These are phyloP conservation scores for Aspergillus carbonarius DNA, from an alignment of 2,329 filamentous ascomycete species.

Conservation along the genomic window DNA sequence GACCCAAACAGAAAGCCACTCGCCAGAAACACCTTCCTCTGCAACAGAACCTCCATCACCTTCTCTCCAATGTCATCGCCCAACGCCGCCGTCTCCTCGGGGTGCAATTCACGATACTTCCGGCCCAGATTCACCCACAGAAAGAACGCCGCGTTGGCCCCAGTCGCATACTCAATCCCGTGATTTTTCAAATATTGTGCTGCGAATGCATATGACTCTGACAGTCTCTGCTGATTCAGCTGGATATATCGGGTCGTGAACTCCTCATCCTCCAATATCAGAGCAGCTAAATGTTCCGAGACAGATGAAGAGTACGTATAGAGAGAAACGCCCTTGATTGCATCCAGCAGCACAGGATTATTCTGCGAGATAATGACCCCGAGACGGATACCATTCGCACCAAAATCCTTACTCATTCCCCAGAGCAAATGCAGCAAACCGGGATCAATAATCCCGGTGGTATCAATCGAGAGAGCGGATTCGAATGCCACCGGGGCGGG, in stretches of 20 bases:
- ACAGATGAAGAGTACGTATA: conserved; percentile 52
- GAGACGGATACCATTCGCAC: conserved; percentile 56
- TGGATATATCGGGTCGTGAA: conserved; percentile 49
- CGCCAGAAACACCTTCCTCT: conserved; percentile 38
- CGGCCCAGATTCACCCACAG: conserved; percentile 53
- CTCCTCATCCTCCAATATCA: conserved; percentile 46
- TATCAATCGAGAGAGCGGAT: conserved; percentile 49
- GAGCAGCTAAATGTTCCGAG: conserved; percentile 38
- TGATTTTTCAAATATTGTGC: conserved; percentile 39
- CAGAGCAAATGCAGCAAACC: conserved; percentile 53
- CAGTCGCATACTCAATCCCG: conserved; percentile 48
- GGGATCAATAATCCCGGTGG: conserved; percentile 48
- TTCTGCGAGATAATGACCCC: conserved; percentile 49
- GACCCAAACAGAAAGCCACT: conserved; percentile 38
- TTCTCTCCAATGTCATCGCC: conserved; percentile 22
- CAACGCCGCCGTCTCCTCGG: conserved; percentile 3
- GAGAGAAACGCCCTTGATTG: conserved; percentile 42
- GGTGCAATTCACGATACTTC: conserved; percentile 26
- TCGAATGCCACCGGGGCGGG: conserved; percentile 35
- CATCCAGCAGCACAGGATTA: conserved; percentile 42
- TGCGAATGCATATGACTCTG: conserved; percentile 42
- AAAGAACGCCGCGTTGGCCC: conserved; percentile 59
- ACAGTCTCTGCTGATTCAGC: conserved; percentile 45
- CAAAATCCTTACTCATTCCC: conserved; percentile 54
- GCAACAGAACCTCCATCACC: conserved; percentile 37